Base-by-base conservation (phyloP, 1,284 basidiomycete species). In the Trichosporon sp. region DNA sequence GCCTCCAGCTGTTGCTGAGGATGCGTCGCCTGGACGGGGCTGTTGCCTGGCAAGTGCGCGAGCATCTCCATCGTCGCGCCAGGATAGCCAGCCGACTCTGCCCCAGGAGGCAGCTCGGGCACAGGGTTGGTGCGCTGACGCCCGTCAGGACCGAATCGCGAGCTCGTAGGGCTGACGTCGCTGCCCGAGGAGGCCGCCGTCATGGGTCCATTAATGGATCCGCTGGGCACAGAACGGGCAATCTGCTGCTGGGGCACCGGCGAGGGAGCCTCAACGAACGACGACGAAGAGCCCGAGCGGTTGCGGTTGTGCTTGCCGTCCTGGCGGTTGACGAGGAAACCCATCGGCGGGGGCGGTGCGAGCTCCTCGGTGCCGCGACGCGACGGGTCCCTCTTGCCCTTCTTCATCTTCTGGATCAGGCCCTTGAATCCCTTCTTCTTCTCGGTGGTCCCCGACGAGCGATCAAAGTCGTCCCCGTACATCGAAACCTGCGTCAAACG, bases 341-440 rank as follows among this genome's bases (percentile, higher is more conserved):
- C 91, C 68, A 95, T 79, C 2, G 92, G 90, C 3, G 93, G 93
- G 4, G 93, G 93, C 1, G 93, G 93, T 1, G 90, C 89, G 42
- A 95, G 85, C 71, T 74, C 56, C 42, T 73, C 67, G 13, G 69
- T 62, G 3, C 63, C 25, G 11, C 23, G 25, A 5, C 68, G 56
- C 2, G 62, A 62, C 18, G 87, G 82, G 76, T 92, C 89, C 73
- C 38, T 68, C 58, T 73, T 68, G 62, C 68, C 34, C 64, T 75
- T 75, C 65, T 77, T 79, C 74, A 95, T 89, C 62, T 91, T 87
- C 70, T 88, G 88, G 89, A 92, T 91, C 64, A 95, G 89, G 78
- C 91, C 93, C 72, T 91, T 90, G 62, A 95, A 80, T 11, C 91
- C 92, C 80, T 89, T 89, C 85, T 92, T 93, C 70, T 80, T 77